Percentiles rank a stretch among this genome's conserved stretches.
phyloP scores from a whole-genome alignment of 352 stramenopile genomes.

The Halophytophthora polymorphica region DNA sequence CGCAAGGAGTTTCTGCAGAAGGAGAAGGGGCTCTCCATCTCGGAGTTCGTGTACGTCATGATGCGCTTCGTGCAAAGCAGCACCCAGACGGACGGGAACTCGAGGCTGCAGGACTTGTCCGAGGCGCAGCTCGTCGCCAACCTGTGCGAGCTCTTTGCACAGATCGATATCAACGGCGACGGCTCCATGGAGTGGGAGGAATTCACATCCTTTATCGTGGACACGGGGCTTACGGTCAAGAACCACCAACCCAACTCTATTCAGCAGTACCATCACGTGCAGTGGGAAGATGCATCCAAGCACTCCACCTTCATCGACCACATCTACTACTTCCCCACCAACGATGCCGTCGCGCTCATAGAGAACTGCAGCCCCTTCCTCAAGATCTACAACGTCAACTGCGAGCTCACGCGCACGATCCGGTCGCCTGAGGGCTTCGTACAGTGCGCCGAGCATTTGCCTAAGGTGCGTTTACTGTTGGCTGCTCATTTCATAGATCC shows the following conservation, averaged over 20 bases:
- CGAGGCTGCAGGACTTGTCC: constrained; percentile 54
- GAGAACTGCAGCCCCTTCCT: constrained; percentile 74
- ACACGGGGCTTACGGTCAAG: constrained; percentile 79
- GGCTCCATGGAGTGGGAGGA: constrained; percentile 92
- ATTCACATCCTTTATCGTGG: constrained; percentile 90
- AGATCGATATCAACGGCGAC: constrained; percentile 91
- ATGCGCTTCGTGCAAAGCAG: constrained; percentile 69
- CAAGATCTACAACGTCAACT: constrained; percentile 82
- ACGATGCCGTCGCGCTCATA: constrained; percentile 63
- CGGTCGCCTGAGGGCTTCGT: constrained; percentile 71
- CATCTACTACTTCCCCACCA: constrained; percentile 82
- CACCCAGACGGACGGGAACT: constrained; percentile 52
- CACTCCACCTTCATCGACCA: constrained; percentile 83
- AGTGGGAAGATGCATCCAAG: constrained; percentile 83
- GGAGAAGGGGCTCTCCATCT: constrained; percentile 70
- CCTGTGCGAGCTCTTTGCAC: constrained; percentile 86
- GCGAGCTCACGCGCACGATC: constrained; percentile 64
- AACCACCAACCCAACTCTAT: constrained; percentile 88
- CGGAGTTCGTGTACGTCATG: constrained; percentile 89
- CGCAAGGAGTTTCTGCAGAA: constrained; percentile 85
- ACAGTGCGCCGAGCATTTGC: constrained; percentile 73
- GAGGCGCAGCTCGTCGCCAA: constrained; percentile 83
- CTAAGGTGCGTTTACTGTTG: constrained; percentile 29
- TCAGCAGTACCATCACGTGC: constrained; percentile 74
- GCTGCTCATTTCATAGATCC: not conserved